Percentiles rank a stretch among this genome's conserved stretches.
phyloP scores from a whole-genome alignment of 2,329 filamentous ascomycete genomes.

The Helminthosporium solani region DNA sequence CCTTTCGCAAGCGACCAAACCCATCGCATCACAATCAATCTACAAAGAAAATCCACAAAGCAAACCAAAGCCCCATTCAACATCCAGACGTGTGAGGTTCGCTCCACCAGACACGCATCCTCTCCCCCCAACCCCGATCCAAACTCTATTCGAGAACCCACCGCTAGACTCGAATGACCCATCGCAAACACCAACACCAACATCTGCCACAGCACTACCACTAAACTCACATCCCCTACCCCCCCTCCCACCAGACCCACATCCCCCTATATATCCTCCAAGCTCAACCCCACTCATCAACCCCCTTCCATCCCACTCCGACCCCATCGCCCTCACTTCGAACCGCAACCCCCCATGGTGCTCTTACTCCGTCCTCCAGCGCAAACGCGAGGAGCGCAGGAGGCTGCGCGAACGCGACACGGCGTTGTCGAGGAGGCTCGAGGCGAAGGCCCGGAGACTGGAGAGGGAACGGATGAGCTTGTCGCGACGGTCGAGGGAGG shows the following conservation, averaged over 20 bases:
- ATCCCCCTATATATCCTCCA: not conserved
- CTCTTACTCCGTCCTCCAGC: conserved; percentile 1
- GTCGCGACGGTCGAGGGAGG: not conserved
- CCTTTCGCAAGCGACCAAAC: not conserved
- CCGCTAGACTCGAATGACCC: too few species aligned
- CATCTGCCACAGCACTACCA: too few species aligned
- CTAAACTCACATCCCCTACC: too few species aligned
- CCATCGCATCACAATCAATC: not conserved
- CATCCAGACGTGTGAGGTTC: not conserved
- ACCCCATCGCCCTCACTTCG: not conserved
- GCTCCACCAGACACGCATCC: not conserved
- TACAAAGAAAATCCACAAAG: not conserved
- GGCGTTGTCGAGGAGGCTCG: not conserved
- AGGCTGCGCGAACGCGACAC: not conserved
- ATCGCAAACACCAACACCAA: too few species aligned
- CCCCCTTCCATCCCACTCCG: not conserved
- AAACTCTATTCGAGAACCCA: not conserved
- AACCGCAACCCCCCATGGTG: conserved; percentile 4
- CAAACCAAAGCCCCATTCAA: not conserved
- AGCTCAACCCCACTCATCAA: not conserved
- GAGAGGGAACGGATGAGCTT: not conserved
- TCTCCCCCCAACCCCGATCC: not conserved
- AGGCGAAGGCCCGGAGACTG: not conserved
- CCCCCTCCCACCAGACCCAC: too few species aligned
- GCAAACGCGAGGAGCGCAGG: not conserved